Percentiles rank a stretch among this genome's conserved stretches.
These are phyloP conservation scores for Aspergillus pseudoviridinutans DNA, from an alignment of 2,329 filamentous ascomycete genomes.

Conservation along the genomic window DNA sequence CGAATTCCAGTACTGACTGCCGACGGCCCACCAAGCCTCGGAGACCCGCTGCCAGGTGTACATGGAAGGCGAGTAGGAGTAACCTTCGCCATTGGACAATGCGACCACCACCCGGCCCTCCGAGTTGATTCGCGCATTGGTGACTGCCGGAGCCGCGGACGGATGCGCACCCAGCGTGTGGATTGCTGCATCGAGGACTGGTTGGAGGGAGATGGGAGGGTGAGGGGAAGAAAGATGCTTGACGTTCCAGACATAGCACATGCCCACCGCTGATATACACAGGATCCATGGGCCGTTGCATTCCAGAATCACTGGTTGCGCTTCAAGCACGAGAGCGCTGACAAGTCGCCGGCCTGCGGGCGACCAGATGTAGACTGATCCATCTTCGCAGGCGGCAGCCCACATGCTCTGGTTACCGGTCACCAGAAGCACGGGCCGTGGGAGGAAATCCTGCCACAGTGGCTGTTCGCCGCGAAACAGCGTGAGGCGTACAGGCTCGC, in stretches of 20 bases:
- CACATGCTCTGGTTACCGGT: conserved; percentile 90
- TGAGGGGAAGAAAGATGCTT: conserved; percentile 78
- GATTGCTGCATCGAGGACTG: conserved; percentile 81
- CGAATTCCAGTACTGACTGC: conserved; percentile 98
- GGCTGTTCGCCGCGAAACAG: conserved; percentile 75
- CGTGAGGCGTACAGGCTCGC: conserved; percentile 79
- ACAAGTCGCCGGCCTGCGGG: conserved; percentile 82
- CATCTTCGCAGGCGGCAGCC: conserved; percentile 90
- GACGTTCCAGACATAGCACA: conserved; percentile 92
- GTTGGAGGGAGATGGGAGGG: conserved; percentile 82
- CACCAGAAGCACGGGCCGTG: conserved; percentile 78
- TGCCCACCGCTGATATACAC: conserved; percentile 80
- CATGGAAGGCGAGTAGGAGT: conserved; percentile 80
- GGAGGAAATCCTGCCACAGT: conserved; percentile 92
- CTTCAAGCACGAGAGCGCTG: conserved; percentile 81
- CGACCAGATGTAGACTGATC: conserved; percentile 84
- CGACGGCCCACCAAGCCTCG: conserved; percentile 96
- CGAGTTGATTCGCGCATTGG: conserved; percentile 86
- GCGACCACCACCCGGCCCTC: conserved; percentile 84
- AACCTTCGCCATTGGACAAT: conserved; percentile 90
- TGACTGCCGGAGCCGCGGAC: conserved; percentile 76
- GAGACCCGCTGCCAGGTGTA: conserved; percentile 93
- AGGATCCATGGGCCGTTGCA: conserved; percentile 85
- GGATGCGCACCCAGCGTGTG: conserved; percentile 74
- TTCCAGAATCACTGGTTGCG: conserved; percentile 90